Base-by-base conservation (phyloP, 805 yeast species). In the Candida palmyrensis region DNA sequence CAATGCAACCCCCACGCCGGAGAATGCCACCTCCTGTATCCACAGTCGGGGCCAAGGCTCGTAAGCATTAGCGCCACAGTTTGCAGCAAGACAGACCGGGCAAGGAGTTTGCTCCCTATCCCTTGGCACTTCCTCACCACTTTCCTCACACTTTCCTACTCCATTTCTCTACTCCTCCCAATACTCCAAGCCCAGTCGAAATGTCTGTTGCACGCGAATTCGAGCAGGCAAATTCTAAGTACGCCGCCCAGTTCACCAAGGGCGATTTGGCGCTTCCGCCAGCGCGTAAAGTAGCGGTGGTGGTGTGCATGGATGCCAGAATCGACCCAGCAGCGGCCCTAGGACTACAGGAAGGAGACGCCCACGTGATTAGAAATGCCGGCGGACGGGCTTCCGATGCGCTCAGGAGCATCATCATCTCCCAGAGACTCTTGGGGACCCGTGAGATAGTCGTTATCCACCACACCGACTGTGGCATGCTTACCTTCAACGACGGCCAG, bases 401-500 rank as follows among this genome's bases (percentile, higher is more conserved):
- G 3, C 45, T 65, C 21, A 39, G 71, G 13, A 51, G 61, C 38
- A 40, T 65, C 15, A 57, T 64, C 13, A 64, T 65, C 31, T 62
- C 68, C 8, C 70, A 65, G 42, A 45, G 58, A 36, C 40, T 65
- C 18, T 47, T 65, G 31, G 66, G 66, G 2, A 65, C 71, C 3
- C 45, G 52, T 32, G 71, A 65, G 35, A 57, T 62, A 17, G 57
- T 65, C 13, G 50, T 65, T 30, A 34, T 59, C 32, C 69, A 62
- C 42, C 68, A 62, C 35, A 62, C 69, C 9, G 70, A 65, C 39
- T 65, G 71, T 47, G 70, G 71, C 3, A 65, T 65, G 71, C 44
- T 65, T 25, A 62, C 68, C 1, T 65, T 65, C 39, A 38, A 36
- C 2, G 68, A 65, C 29, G 55, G 50, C 6, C 40, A 39, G 5